Base-by-base conservation (phyloP, 2,329 filamentous ascomycete species). In the Xylariales sp. region DNA sequence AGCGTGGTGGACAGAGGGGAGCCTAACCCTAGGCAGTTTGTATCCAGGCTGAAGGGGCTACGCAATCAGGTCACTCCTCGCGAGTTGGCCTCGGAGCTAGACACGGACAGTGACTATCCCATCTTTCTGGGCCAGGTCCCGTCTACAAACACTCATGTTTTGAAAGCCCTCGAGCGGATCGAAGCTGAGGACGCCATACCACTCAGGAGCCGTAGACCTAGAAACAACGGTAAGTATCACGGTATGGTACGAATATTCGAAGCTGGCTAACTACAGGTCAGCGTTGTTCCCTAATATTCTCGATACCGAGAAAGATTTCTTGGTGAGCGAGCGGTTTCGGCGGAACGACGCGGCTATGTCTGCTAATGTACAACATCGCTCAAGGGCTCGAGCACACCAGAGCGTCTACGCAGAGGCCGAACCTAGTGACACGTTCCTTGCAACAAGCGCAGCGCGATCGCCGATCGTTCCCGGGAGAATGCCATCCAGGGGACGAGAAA, bases 1-100 rank as follows among this genome's bases (percentile, higher is more conserved):
- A 72, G 67, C 31, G 48, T 72, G 15, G 51, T 72, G 15, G 61
- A 68, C 43, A 55, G 69, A 24, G 62, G 57, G 34, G 44, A 48
- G 8, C 44, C 46, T 20, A 54, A 55, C 20, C 54, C 55, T 11
- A 57, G 50, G 38, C 41, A 55, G 10, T 60, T 68, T 37, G 50
- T 56, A 21, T 56, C 55, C 11, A 56, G 45, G 31, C 34, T 68
- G 19, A 53, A 58, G 38, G 40, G 49, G 19, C 38, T 63, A 6
- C 53, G 52, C 27, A 22, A 24, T 8, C 31, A 38, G 29, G 22
- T 19, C 12, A 22, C 20, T 14, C 14, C 14, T 10, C 36, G 15
- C 16, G 27, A 18, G n/a, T 11, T 21, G 5, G 19, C 22, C 18
- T 14, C 5, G 21, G 14, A 25, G n/a, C 16, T 15, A 2, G n/a